Conservation (phyloP, 1,284 basidiomycete genomes). For the Ustilago lituana region DNA sequence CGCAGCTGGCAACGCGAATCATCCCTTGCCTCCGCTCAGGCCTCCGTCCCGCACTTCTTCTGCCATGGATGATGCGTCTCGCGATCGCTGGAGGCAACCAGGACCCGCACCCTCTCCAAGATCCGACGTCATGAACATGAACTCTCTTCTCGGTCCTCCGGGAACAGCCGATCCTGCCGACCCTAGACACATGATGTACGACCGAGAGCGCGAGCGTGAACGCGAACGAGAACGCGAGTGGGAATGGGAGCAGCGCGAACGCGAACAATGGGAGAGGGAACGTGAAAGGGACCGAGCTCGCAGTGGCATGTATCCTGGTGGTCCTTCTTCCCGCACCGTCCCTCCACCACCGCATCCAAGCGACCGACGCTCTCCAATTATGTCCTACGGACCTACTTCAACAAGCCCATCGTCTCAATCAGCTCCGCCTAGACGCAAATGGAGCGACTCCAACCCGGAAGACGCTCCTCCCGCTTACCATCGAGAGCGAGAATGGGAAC, state of each 20-base stretch:
- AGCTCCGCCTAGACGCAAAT: conserved; percentile 48
- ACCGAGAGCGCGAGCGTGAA: conserved; percentile 31
- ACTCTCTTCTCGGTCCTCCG: conserved; percentile 51
- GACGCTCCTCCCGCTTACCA: conserved; percentile 37
- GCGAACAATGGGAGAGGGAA: conserved; percentile 29
- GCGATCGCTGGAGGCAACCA: conserved; percentile 35
- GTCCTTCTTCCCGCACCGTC: conserved; percentile 24
- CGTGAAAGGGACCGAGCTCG: conserved; percentile 30
- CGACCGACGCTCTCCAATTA: conserved; percentile 33
- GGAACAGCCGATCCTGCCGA: conserved; percentile 17
- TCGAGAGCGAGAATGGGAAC: conserved; percentile 45
- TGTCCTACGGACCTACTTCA: conserved; percentile 20
- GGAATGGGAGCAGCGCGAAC: conserved; percentile 26
- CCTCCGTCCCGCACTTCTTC: conserved; percentile 33
- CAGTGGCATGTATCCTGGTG: conserved; percentile 17
- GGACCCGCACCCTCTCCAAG: conserved; percentile 22
- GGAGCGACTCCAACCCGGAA: conserved; percentile 52
- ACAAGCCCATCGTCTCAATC: conserved; percentile 40
- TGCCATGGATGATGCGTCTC: conserved; percentile 27
- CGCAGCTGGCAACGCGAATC: conserved; percentile 4
- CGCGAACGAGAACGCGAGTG: conserved; percentile 37
- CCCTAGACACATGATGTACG: conserved; percentile 30
- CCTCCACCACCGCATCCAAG: conserved; percentile 19
- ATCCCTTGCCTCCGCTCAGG: conserved; percentile 34
- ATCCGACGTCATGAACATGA: conserved; percentile 57